These are phyloP conservation scores for Entophlyctis helioformis DNA, from an alignment of 192 early-diverging fungal species.

Conservation along the genomic window DNA sequence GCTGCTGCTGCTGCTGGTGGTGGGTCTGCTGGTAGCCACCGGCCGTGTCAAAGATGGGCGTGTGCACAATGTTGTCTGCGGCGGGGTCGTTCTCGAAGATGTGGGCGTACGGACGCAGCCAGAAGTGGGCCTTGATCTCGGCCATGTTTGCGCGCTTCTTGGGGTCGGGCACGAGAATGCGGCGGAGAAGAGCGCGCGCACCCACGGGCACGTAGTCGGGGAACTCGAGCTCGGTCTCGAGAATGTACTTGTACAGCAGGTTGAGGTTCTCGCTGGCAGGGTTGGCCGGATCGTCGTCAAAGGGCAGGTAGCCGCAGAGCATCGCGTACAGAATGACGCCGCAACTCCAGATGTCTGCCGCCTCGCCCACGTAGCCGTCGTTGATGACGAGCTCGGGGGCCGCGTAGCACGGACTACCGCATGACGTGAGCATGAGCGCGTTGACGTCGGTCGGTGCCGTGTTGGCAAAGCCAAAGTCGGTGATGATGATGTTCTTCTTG, in stretches of 20 bases:
- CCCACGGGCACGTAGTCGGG: constrained; percentile 30
- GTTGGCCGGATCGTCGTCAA: constrained; percentile 48
- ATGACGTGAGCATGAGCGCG: constrained; percentile 79
- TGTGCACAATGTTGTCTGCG: background rate
- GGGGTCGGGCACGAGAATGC: constrained; percentile 45
- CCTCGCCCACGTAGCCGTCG: constrained; percentile 89
- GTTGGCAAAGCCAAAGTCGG: constrained; percentile 98
- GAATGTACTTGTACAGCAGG: constrained; percentile 48
- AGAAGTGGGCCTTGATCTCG: constrained; percentile 35
- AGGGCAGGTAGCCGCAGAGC: constrained; percentile 54
- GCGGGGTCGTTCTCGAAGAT: constrained; percentile 20
- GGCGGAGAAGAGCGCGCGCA: constrained; percentile 29
- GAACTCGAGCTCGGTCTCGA: constrained; percentile 41
- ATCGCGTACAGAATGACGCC: constrained; percentile 83
- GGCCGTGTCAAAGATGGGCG: constrained; percentile 1
- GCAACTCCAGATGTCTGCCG: constrained; percentile 97
- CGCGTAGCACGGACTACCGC: constrained; percentile 97
- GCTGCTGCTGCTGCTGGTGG: background rate
- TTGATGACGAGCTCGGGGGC: constrained; percentile 97
- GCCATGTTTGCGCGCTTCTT: constrained; percentile 30
- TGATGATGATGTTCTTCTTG: constrained; percentile 87
- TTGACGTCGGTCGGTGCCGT: constrained; percentile 55
- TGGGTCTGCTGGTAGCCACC: background rate
- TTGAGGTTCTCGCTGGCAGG: constrained; percentile 49
- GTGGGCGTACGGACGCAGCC: constrained; percentile 18